Percentiles rank a stretch among this genome's conserved stretches.
These are phyloP conservation scores for Atalantia buxifolia DNA, from an alignment of 345 rosid genomes.

Conservation along the genomic window DNA sequence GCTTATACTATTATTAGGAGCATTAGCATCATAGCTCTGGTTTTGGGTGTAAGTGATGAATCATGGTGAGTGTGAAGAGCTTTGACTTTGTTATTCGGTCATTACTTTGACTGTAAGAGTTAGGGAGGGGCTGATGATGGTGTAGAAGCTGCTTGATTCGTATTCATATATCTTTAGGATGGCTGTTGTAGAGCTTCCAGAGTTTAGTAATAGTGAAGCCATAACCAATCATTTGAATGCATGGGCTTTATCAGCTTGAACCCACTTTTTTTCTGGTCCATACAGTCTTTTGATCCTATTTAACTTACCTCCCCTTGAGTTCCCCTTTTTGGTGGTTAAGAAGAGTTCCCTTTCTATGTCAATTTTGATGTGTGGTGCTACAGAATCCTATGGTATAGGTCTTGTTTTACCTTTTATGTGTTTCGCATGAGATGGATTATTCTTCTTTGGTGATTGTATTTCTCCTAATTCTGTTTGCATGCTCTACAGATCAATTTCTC, in stretches of 20 bases:
- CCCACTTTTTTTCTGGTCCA: neutral
- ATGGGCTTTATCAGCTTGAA: neutral
- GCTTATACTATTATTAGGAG: no score
- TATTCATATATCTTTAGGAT: neutral
- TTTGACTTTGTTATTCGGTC: neutral
- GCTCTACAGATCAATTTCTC: slow-evolving; percentile 34
- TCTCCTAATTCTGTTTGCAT: neutral
- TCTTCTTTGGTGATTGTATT: neutral
- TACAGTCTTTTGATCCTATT: neutral
- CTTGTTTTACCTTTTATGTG: neutral
- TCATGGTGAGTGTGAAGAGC: neutral
- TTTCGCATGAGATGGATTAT: neutral
- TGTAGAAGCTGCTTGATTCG: neutral
- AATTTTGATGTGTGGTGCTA: neutral
- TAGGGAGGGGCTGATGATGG: neutral
- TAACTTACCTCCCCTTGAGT: neutral
- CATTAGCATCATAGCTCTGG: neutral
- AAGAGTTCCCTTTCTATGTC: neutral
- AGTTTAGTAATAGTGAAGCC: neutral
- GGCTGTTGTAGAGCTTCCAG: neutral
- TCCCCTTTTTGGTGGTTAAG: neutral
- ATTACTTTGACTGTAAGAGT: neutral
- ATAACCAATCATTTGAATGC: neutral
- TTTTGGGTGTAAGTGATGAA: neutral
- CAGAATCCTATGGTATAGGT: neutral